Conservation (phyloP, 148 eudicot species). For the Euryodendron excelsum region DNA sequence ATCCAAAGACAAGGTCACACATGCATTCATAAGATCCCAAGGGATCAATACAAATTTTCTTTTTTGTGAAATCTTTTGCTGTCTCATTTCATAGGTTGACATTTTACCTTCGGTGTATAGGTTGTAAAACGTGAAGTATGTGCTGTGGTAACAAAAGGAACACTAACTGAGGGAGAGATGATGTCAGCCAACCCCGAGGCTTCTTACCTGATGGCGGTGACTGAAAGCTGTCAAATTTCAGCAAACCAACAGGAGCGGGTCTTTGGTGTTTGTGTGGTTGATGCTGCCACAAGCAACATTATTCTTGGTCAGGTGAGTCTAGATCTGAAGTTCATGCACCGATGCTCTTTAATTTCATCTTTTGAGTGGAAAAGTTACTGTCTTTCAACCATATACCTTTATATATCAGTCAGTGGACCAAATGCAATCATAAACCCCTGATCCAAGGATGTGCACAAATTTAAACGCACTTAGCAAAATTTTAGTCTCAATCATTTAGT, state of each 20-base stretch:
- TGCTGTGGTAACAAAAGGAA: slow-evolving; percentile 93
- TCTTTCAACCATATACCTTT: no score
- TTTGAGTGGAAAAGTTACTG: slow-evolving; percentile 1
- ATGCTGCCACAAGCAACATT: slow-evolving; percentile 80
- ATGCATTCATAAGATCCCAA: neutral
- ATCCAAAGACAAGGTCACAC: slow-evolving; percentile 84
- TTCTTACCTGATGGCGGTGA: slow-evolving; percentile 77
- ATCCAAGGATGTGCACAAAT: neutral
- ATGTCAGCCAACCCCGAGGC: slow-evolving; percentile 77
- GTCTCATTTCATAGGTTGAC: neutral
- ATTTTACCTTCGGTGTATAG: slow-evolving; percentile 30
- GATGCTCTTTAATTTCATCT: neutral
- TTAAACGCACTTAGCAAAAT: neutral
- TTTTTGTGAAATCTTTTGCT: neutral
- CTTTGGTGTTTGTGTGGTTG: slow-evolving; percentile 84
- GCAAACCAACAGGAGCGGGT: slow-evolving; percentile 35
- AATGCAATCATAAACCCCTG: neutral
- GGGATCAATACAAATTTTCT: neutral
- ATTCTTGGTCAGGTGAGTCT: slow-evolving; percentile 81
- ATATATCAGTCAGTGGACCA: neutral
- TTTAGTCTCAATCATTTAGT: neutral
- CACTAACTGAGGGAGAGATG: slow-evolving; percentile 91
- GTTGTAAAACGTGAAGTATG: slow-evolving; percentile 96
- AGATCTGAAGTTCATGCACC: neutral
- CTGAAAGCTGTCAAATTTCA: slow-evolving; percentile 52